These are phyloP conservation scores for Erodium moschatum DNA, from an alignment of 441 rosid genomes.

Conservation along the genomic window DNA sequence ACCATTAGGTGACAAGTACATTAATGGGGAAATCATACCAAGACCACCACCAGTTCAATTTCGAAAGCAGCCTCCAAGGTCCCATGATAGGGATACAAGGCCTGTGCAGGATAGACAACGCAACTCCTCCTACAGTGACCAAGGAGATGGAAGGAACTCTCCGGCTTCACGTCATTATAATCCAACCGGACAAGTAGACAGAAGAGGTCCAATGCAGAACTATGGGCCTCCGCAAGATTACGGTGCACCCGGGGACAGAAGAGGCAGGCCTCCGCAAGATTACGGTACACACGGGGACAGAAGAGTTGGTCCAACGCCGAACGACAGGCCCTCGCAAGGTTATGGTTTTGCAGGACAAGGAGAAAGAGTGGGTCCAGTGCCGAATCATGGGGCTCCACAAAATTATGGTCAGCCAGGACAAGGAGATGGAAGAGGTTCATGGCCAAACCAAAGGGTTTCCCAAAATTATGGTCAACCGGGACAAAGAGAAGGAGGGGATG, in stretches of 20 bases:
- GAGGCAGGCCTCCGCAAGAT: background rate
- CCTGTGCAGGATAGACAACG: constrained; percentile 34
- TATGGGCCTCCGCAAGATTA: no score
- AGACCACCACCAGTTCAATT: constrained; percentile 56
- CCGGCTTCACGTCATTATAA: background rate
- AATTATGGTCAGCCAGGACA: constrained; percentile 16
- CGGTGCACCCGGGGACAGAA: no score
- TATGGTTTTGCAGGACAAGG: background rate
- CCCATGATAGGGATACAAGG: constrained; percentile 33
- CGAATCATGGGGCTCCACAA: background rate
- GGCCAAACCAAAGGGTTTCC: background rate
- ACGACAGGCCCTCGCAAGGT: background rate
- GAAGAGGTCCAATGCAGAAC: no score
- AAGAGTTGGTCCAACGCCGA: background rate
- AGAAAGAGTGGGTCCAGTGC: background rate
- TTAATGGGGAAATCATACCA: constrained; percentile 64
- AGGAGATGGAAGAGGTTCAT: constrained; percentile 9
- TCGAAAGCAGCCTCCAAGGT: constrained; percentile 21
- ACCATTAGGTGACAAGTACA: constrained; percentile 66
- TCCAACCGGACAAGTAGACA: constrained; percentile 7
- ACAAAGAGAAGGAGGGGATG: constrained; percentile 23
- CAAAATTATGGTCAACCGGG: constrained; percentile 14
- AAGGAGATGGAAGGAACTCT: constrained; percentile 38
- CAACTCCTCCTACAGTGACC: constrained; percentile 30
- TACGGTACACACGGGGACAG: background rate